Conservation (phyloP, 179 eudicot genomes). For the Heliamphora pulchella region DNA sequence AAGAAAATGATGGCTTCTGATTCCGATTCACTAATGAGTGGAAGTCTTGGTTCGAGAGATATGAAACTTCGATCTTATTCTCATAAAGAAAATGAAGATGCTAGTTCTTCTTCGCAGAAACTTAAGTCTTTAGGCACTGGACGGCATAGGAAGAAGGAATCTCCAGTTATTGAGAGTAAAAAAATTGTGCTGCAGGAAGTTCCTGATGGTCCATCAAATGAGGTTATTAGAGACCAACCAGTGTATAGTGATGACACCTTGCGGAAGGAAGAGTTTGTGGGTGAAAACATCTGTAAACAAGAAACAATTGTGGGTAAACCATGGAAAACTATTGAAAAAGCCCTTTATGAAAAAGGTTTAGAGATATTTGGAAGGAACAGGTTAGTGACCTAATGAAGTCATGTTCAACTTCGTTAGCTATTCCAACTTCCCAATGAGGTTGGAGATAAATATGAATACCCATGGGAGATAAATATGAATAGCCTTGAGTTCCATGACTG, state of each 20-base stretch:
- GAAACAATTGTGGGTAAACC: conserved; percentile 39
- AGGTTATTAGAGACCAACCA: conserved; percentile 25
- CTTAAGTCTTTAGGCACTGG: conserved; percentile 33
- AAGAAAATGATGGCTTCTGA: conserved; percentile 58
- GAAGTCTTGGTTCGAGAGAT: conserved; percentile 41
- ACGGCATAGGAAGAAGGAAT: conserved; percentile 44
- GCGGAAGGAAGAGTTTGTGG: conserved; percentile 64
- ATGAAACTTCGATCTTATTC: conserved; percentile 43
- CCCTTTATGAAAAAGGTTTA: conserved; percentile 78
- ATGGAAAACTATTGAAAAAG: conserved; percentile 80
- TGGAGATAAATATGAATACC: background rate
- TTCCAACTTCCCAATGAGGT: background rate
- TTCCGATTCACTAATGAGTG: conserved; percentile 52
- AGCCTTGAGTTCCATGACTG: background rate
- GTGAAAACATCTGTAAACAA: conserved; percentile 57
- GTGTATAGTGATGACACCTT: conserved; percentile 32
- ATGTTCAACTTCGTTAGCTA: background rate
- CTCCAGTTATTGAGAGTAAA: conserved; percentile 25
- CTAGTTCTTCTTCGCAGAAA: conserved; percentile 40
- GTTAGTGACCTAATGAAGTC: conserved; percentile 26
- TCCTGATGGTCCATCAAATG: conserved; percentile 31
- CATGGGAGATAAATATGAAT: background rate
- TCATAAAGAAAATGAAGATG: conserved; percentile 43
- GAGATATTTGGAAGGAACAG: conserved; percentile 93
- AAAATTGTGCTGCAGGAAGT: conserved; percentile 34